Conservation (phyloP, 352 stramenopile species). For the Thraustochytrium sp. region DNA sequence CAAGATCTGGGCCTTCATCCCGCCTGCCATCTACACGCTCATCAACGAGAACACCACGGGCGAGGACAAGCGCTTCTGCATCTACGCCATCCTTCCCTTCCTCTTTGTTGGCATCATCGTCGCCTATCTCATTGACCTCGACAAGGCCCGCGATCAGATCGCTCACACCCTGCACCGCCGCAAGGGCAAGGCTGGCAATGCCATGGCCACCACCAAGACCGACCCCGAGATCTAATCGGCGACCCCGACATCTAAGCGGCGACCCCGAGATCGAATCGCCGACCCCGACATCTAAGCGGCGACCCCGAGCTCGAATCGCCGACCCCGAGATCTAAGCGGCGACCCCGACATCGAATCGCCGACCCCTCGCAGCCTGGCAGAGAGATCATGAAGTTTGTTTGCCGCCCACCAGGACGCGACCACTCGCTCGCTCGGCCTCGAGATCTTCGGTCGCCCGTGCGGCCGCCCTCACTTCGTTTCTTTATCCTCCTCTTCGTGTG, state of each 20-base stretch:
- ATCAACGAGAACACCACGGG: slow-evolving; percentile 25
- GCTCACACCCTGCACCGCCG: not conserved
- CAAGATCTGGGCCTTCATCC: not conserved
- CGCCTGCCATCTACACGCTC: slow-evolving; percentile 13
- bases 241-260: not conserved
- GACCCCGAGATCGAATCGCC: not conserved
- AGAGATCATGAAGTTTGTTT: no score
- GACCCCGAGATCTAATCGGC: no score
- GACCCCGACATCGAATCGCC: no score
- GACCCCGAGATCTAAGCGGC: no score
- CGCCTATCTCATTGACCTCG: slow-evolving; percentile 9
- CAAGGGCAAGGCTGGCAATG: not conserved
- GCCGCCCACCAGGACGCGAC: no score
- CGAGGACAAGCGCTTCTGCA: not conserved
- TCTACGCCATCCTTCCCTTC: not conserved
- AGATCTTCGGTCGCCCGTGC: no score
- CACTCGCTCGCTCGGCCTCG: no score
- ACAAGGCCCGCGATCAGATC: slow-evolving; percentile 11
- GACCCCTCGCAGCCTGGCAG: no score
- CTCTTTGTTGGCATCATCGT: not conserved
- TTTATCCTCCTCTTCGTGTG: no score
- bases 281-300: no score
- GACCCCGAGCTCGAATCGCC: no score
- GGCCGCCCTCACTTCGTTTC: no score
- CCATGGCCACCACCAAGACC: not conserved